phyloP scores from a whole-genome alignment of 208 protist species.

The Lotmaria passim region DNA sequence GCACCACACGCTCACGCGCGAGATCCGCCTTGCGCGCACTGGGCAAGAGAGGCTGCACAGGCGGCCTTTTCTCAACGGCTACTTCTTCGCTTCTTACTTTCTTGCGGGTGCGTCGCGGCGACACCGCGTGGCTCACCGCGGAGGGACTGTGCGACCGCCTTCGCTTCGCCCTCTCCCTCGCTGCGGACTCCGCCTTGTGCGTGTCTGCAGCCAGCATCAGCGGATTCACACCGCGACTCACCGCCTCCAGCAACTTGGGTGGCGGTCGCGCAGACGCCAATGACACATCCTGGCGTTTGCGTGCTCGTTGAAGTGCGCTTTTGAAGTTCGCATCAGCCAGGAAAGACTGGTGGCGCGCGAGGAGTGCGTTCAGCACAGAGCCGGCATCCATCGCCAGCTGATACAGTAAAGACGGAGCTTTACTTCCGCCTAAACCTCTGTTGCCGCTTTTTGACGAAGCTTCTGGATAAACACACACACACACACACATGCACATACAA shows the following conservation, averaged over 20 bases:
- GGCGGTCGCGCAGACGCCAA: constrained; percentile 13
- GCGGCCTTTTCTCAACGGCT: neutral
- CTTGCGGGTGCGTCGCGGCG: neutral
- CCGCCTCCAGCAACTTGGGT: constrained; percentile 26
- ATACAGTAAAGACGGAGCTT: too few species aligned
- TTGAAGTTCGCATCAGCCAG: neutral
- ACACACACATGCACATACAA: neutral
- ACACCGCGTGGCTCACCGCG: neutral
- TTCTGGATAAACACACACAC: neutral
- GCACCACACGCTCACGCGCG: constrained; percentile 11
- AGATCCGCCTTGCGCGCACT: neutral
- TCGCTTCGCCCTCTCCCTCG: constrained; percentile 22
- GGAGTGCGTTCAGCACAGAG: constrained; percentile 21
- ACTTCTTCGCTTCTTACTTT: neutral
- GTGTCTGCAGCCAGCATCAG: constrained; percentile 15
- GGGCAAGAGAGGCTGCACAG: neutral
- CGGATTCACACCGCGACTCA: constrained; percentile 30
- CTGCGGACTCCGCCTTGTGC: constrained; percentile 18
- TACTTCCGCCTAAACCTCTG: neutral
- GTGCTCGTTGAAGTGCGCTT: neutral
- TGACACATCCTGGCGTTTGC: constrained; percentile 2
- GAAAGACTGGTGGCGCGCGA: constrained; percentile 17
- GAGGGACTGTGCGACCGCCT: neutral
- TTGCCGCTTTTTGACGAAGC: neutral
- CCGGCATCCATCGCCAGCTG: constrained; percentile 19